Conservation (phyloP, 2,329 filamentous ascomycete species). For the Botrytis squamosa region DNA sequence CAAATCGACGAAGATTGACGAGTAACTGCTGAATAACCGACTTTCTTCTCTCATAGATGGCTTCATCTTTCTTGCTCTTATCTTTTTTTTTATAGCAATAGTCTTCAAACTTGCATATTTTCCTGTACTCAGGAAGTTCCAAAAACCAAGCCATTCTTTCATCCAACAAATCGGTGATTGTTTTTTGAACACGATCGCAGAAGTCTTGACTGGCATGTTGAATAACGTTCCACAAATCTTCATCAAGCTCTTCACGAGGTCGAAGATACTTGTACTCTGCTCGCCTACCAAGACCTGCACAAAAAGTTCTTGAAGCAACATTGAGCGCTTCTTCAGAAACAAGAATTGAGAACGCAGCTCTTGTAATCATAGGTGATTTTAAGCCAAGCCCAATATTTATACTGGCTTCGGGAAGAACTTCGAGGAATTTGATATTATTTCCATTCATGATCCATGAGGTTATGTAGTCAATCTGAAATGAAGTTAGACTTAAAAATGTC, state of each 20-base stretch:
- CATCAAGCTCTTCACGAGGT: conserved; percentile 48
- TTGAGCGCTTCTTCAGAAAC: conserved; percentile 60
- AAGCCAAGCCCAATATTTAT: conserved; percentile 56
- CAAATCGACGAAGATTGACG: conserved; percentile 12
- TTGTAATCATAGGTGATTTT: conserved; percentile 45
- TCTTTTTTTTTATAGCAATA: conserved; percentile 16
- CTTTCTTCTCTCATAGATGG: conserved; percentile 14
- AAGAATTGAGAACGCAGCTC: conserved; percentile 56
- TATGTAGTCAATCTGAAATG: conserved; percentile 44
- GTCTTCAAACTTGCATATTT: conserved; percentile 33
- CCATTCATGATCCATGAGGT: conserved; percentile 57
- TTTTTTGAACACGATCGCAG: conserved; percentile 46
- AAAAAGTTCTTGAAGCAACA: conserved; percentile 21
- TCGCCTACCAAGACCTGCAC: background rate
- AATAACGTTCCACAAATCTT: conserved; percentile 55
- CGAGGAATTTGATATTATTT: conserved; percentile 58
- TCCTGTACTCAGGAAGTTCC: conserved; percentile 36
- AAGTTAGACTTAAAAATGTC: conserved; percentile 17
- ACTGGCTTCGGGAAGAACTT: conserved; percentile 60
- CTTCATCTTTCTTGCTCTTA: background rate
- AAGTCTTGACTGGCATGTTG: conserved; percentile 58
- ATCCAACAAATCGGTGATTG: conserved; percentile 40
- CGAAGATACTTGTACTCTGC: conserved; percentile 46
- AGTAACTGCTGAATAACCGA: conserved; percentile 4
- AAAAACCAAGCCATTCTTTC: conserved; percentile 43